Evolutionary conservation across 1,284 basidiomycete genomes (phyloP).

Genomic region (Wallemia ichthyophaga): DNA sequence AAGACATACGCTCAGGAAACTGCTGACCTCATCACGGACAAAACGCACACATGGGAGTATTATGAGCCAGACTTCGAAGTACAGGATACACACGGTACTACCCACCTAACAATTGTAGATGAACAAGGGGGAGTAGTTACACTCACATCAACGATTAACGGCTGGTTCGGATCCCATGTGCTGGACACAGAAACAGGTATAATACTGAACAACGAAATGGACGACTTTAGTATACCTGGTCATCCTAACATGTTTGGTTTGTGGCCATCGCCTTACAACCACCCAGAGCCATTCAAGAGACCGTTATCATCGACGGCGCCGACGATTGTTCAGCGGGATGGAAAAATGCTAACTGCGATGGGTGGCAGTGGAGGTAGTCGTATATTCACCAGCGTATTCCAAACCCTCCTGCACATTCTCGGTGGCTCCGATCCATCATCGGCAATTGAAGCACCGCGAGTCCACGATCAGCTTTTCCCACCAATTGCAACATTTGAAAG

Average conservation of each 20-base stretch:
- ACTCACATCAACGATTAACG: constrained; percentile 61
- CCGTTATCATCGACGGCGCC: constrained; percentile 59
- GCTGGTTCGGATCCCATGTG: constrained; percentile 55
- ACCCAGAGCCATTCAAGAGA: constrained; percentile 53
- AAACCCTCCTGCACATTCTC: constrained; percentile 49
- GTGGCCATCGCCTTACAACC: constrained; percentile 62
- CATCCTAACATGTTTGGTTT: constrained; percentile 52
- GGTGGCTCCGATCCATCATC: constrained; percentile 48
- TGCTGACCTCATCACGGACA: constrained; percentile 39
- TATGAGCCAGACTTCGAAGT: constrained; percentile 58
- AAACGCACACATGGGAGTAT: constrained; percentile 39
- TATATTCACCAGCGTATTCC: constrained; percentile 52
- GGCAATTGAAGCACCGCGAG: constrained; percentile 55
- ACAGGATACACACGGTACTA: constrained; percentile 56
- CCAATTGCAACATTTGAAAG: constrained; percentile 30
- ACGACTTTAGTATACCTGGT: constrained; percentile 64
- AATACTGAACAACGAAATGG: constrained; percentile 73
- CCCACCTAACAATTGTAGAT: constrained; percentile 53
- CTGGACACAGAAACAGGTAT: constrained; percentile 59
- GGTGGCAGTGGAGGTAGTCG: constrained; percentile 66
- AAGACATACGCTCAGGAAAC: constrained; percentile 35
- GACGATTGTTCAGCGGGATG: constrained; percentile 47
- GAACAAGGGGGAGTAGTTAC: constrained; percentile 53
- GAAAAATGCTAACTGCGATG: constrained; percentile 35
- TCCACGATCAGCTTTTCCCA: constrained; percentile 78